Conservation (phyloP, 148 eudicot genomes). For the Fagopyrum homotropicum region DNA sequence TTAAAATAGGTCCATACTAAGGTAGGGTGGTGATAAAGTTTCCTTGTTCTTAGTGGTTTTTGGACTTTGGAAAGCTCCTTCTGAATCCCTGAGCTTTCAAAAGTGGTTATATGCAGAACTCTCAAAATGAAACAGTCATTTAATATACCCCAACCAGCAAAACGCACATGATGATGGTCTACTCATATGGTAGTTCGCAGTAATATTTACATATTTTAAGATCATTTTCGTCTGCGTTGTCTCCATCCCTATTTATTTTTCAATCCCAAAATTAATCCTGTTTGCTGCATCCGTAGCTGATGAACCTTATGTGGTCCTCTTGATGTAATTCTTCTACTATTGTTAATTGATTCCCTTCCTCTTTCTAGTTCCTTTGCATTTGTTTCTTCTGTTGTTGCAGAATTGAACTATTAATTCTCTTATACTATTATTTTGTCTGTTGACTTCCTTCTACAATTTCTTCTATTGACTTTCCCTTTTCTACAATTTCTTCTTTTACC, state of each 20-base stretch:
- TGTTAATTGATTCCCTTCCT: conserved; percentile 1
- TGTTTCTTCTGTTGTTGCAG: conserved; percentile 1
- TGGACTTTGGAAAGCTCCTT: background rate
- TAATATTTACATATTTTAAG: background rate
- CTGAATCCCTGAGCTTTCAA: background rate
- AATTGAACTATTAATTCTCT: background rate
- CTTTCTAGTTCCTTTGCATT: conserved; percentile 2
- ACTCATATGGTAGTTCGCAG: conserved; percentile 10
- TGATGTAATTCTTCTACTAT: background rate
- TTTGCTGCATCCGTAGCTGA: conserved; percentile 1
- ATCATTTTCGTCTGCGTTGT: conserved; percentile 8
- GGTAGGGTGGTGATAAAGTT: conserved; percentile 3
- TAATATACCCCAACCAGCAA: background rate
- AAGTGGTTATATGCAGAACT: conserved; percentile 5
- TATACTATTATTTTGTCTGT: conserved; percentile 7
- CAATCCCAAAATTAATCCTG: conserved; percentile 7
- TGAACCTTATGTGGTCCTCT: conserved; percentile 3
- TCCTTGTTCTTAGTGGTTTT: conserved; percentile 6
- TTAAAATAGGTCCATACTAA: background rate
- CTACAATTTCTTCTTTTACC: background rate
- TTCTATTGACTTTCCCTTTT: background rate
- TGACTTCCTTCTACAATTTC: background rate
- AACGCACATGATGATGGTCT: conserved; percentile 11
- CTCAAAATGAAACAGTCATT: background rate
- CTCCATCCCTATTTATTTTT: background rate